Evolutionary conservation across 2,329 filamentous ascomycete genomes (phyloP).

Genomic region (Penicillium hesseltinei): DNA sequence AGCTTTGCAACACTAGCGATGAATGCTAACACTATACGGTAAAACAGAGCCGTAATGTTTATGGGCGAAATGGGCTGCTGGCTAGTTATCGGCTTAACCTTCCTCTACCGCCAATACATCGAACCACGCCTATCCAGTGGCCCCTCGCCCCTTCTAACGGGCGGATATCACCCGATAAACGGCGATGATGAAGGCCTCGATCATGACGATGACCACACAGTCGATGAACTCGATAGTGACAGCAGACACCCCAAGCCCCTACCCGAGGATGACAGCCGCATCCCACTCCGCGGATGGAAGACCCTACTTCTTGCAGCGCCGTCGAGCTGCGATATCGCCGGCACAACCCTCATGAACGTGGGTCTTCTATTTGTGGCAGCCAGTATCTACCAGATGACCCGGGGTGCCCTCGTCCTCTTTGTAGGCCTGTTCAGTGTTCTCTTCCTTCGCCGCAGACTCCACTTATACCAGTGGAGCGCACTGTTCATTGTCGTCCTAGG

Average conservation of each 20-base stretch:
- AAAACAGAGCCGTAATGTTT: conserved; percentile 78
- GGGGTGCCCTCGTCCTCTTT: conserved; percentile 90
- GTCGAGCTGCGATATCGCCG: conserved; percentile 88
- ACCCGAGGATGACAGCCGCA: conserved; percentile 55
- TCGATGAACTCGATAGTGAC: conserved; percentile 45
- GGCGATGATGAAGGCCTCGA: conserved; percentile 49
- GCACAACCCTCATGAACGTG: conserved; percentile 96
- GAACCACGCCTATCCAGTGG: conserved; percentile 40
- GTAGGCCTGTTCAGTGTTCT: conserved; percentile 93
- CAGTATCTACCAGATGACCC: conserved; percentile 98
- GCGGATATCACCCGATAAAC: conserved; percentile 66
- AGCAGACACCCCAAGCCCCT: conserved; percentile 52
- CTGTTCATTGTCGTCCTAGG: conserved; percentile 83
- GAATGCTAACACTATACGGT: background rate
- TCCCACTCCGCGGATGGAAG: conserved; percentile 65
- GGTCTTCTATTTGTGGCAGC: conserved; percentile 91
- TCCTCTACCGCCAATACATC: conserved; percentile 61
- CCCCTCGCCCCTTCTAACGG: conserved; percentile 43
- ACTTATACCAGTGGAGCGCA: conserved; percentile 88
- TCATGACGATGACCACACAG: conserved; percentile 45
- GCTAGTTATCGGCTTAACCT: conserved; percentile 75
- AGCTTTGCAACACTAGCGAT: background rate
- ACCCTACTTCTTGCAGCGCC: conserved; percentile 77
- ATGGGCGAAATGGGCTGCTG: conserved; percentile 94
- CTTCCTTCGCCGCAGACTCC: conserved; percentile 76